A percentile compares a stretch with the other conserved stretches of the same genome.
These are phyloP conservation scores for Aphanomyces euteiches DNA, from an alignment of 352 stramenopile genomes.

Conservation along the genomic window DNA sequence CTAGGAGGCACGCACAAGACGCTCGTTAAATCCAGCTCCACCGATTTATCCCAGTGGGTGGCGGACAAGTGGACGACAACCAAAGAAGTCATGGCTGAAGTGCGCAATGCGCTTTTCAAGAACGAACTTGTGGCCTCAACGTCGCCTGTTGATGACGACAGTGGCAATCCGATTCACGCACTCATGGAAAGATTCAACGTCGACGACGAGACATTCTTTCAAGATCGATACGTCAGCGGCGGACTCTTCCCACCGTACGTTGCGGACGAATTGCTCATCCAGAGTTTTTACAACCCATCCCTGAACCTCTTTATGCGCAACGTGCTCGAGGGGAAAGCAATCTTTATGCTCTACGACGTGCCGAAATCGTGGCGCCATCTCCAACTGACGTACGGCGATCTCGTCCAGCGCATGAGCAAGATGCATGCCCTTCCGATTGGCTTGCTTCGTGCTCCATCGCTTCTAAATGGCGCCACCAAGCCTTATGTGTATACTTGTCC, in stretches of 20 bases:
- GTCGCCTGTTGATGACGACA: background rate
- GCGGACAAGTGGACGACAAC: background rate
- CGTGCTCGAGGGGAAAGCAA: constrained; percentile 80
- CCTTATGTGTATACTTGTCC: constrained; percentile 83
- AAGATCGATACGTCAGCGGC: constrained; percentile 81
- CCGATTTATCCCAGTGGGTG: constrained; percentile 6
- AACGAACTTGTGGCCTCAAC: background rate
- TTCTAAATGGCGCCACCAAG: constrained; percentile 48
- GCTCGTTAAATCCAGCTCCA: background rate
- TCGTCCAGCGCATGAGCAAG: constrained; percentile 76
- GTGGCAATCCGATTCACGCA: background rate
- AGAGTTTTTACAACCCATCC: constrained; percentile 85
- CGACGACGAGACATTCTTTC: constrained; percentile 79
- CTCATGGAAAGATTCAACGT: constrained; percentile 29
- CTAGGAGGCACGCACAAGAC: background rate
- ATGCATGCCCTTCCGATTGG: constrained; percentile 74
- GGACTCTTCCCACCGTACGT: constrained; percentile 77
- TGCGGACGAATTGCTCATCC: constrained; percentile 74
- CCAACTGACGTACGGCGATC: constrained; percentile 56
- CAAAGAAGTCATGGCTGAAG: background rate
- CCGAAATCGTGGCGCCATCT: constrained; percentile 49
- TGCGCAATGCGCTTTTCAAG: constrained; percentile 7
- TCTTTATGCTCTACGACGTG: constrained; percentile 79
- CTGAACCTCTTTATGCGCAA: constrained; percentile 80
- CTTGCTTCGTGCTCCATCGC: constrained; percentile 55